These are phyloP conservation scores for Boletus mariae DNA, from an alignment of 1,284 basidiomycete species.

Conservation along the genomic window DNA sequence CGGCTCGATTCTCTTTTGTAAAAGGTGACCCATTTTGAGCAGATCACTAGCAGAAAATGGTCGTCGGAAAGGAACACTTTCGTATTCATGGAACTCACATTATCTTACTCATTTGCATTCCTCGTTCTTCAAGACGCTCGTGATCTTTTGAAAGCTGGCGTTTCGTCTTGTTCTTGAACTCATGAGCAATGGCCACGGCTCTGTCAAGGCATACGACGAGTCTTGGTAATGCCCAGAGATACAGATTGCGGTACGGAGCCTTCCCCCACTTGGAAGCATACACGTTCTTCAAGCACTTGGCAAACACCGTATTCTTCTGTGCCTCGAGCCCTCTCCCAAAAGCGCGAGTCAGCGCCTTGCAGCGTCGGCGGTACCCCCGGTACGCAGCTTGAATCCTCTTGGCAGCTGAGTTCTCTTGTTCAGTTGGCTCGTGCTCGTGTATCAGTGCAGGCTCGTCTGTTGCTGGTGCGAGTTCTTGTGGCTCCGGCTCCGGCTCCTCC, in stretches of 20 bases:
- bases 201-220: constrained; percentile 44
- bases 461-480: constrained; percentile 10
- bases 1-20: constrained; percentile 31
- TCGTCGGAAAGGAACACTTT: not conserved
- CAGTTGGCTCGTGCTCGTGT: constrained; percentile 18
- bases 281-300: constrained; percentile 33
- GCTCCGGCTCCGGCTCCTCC: not conserved
- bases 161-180: constrained; percentile 36
- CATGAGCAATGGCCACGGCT: constrained; percentile 16
- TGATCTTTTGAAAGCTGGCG: constrained; percentile 29
- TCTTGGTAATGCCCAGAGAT: constrained; percentile 49
- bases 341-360: constrained; percentile 22
- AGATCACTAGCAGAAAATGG: constrained; percentile 17
- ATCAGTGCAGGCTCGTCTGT: constrained; percentile 11
- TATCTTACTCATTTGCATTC: too few relatives aligned
- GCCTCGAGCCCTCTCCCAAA: constrained; percentile 28
- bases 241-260: constrained; percentile 40
- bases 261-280: constrained; percentile 34
- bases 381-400: constrained; percentile 20
- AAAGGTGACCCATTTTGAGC: constrained; percentile 17
- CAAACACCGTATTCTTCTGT: constrained; percentile 30
- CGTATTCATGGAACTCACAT: too few relatives aligned
- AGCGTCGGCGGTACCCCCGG: constrained; percentile 23
- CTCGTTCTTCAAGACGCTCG: constrained; percentile 13
- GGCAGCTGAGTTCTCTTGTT: constrained; percentile 18